These are phyloP conservation scores for Ramalina peruviana DNA, from an alignment of 495 filamentous ascomycete species.

Conservation along the genomic window DNA sequence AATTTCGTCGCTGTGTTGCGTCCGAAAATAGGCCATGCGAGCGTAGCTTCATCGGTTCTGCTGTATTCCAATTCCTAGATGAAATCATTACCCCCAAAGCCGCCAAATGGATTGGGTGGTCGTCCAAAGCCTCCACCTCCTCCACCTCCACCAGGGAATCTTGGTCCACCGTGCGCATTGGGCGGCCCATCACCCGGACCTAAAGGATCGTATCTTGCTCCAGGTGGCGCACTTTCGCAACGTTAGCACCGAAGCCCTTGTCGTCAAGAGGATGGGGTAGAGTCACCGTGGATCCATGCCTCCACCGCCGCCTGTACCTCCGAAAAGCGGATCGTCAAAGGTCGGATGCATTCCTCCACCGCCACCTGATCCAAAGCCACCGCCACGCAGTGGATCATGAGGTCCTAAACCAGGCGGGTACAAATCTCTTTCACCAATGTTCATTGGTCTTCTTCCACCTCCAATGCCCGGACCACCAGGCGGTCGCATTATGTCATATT, in stretches of 20 bases:
- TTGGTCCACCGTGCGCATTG: slow-evolving; percentile 33
- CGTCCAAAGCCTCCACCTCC: slow-evolving; percentile 29
- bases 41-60: no score
- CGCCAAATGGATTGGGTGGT: slow-evolving; percentile 44
- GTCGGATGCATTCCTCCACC: slow-evolving; percentile 88
- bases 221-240: slow-evolving; percentile 36
- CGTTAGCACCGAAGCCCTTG: neutral
- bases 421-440: slow-evolving; percentile 70
- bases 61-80: slow-evolving; percentile 27
- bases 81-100: slow-evolving; percentile 54
- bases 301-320: slow-evolving; percentile 37
- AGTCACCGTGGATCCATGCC: slow-evolving; percentile 24
- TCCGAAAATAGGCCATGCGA: no score
- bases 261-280: neutral
- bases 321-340: slow-evolving; percentile 85
- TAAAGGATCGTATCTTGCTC: slow-evolving; percentile 65
- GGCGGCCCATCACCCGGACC: slow-evolving; percentile 54
- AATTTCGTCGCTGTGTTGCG: no score
- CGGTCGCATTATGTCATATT: slow-evolving; percentile 68
- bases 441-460: slow-evolving; percentile 41
- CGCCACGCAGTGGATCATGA: slow-evolving; percentile 60
- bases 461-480: slow-evolving; percentile 33
- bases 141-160: slow-evolving; percentile 30
- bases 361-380: slow-evolving; percentile 37
- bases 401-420: slow-evolving; percentile 81